Evolutionary conservation across 169 alveolate genomes (phyloP).

Genomic region (Plasmodium yoelii): DNA sequence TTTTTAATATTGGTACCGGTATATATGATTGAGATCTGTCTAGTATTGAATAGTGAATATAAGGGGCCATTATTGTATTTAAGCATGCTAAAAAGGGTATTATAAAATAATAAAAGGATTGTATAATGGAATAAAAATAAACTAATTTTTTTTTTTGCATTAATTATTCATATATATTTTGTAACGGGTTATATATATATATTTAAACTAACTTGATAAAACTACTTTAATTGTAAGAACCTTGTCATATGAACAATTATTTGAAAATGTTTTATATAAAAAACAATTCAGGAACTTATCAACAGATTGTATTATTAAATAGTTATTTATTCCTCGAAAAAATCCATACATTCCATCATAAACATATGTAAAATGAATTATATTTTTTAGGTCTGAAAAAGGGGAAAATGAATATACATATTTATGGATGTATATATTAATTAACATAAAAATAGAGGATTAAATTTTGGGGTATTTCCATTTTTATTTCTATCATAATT

Average conservation of each 20-base stretch:
- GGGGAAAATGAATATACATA: neutral
- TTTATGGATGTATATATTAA: neutral
- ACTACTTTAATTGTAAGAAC: conserved; percentile 72
- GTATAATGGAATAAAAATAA: neutral
- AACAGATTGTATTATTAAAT: conserved; percentile 34
- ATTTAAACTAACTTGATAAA: conserved; percentile 34
- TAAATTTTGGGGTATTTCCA: too few relatives aligned
- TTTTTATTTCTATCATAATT: too few relatives aligned
- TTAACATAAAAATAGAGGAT: neutral
- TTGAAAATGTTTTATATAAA: conserved; percentile 38
- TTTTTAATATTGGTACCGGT: conserved; percentile 14
- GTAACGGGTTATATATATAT: too few relatives aligned
- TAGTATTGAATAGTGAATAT: conserved; percentile 48
- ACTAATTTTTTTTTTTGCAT: neutral
- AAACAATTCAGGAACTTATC: conserved; percentile 62
- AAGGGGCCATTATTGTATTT: conserved; percentile 68
- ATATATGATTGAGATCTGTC: conserved; percentile 58
- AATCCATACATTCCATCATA: conserved; percentile 71
- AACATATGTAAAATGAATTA: conserved; percentile 43
- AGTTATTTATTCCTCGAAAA: conserved; percentile 50
- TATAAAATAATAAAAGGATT: conserved; percentile 12
- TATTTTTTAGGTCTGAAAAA: conserved; percentile 29
- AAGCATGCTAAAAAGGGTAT: conserved; percentile 52
- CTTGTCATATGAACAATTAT: conserved; percentile 56
- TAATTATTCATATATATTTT: too few relatives aligned